Percentiles rank a stretch among this genome's conserved stretches.
phyloP scores from a whole-genome alignment of 2,329 filamentous ascomycete species.

The Elsinoe arachidis region DNA sequence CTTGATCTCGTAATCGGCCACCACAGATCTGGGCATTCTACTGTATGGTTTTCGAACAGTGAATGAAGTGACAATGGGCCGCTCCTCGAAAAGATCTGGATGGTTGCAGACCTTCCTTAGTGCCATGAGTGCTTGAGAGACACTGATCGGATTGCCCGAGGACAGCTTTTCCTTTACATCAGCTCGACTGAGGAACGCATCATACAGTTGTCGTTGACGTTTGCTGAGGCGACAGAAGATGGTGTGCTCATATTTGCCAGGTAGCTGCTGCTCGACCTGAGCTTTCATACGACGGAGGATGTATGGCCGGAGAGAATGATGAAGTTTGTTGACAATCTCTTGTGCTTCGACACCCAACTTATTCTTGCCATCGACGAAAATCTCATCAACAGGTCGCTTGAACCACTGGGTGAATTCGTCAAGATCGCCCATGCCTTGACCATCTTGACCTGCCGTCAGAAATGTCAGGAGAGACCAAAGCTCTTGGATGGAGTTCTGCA shows the following conservation, averaged over 20 bases:
- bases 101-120: slow-evolving; percentile 97
- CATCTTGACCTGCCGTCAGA: slow-evolving; percentile 80
- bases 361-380: slow-evolving; percentile 86
- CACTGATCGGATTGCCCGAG: slow-evolving; percentile 91
- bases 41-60: slow-evolving; percentile 58
- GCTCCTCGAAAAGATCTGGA: slow-evolving; percentile 90
- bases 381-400: slow-evolving; percentile 88
- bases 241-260: slow-evolving; percentile 93
- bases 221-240: slow-evolving; percentile 94
- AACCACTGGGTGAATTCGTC: slow-evolving; percentile 96
- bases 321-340: slow-evolving; percentile 83
- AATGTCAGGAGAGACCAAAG: slow-evolving; percentile 97
- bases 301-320: slow-evolving; percentile 88
- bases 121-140: slow-evolving; percentile 98
- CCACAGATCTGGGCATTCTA: slow-evolving; percentile 46
- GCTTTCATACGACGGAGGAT: slow-evolving; percentile 84
- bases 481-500: slow-evolving; percentile 95
- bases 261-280: slow-evolving; percentile 98
- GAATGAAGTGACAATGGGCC: slow-evolving; percentile 94
- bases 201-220: slow-evolving; percentile 88
- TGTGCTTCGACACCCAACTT: slow-evolving; percentile 91
- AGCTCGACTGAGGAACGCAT: slow-evolving; percentile 85
- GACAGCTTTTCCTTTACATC: slow-evolving; percentile 83
- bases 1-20: slow-evolving; percentile 63
- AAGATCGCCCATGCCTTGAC: slow-evolving; percentile 79